Conservation (phyloP, 345 rosid genomes). For the Passiflora organensis region DNA sequence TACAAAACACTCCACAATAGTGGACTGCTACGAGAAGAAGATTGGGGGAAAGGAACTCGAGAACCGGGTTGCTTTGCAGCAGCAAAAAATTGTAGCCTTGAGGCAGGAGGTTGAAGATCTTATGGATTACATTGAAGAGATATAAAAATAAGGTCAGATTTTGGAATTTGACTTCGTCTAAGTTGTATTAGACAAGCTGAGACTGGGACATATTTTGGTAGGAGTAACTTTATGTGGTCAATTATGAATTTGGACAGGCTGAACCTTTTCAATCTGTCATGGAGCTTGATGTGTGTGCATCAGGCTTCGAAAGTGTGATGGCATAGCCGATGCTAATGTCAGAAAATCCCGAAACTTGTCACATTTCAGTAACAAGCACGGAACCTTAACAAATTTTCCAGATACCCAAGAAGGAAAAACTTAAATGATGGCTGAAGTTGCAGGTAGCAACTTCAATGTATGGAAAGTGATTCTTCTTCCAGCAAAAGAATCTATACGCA, state of each 20-base stretch:
- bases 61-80: constrained; percentile 62
- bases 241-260: too few species aligned
- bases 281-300: too few species aligned
- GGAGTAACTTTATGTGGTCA: too few species aligned
- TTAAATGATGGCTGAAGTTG: neutral
- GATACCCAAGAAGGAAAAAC: too few species aligned
- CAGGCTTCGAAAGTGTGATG: too few species aligned
- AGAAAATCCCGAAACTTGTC: too few species aligned
- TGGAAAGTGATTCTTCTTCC: neutral
- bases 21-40: constrained; percentile 68
- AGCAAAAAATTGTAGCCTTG: constrained; percentile 57
- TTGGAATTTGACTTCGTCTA: constrained; percentile 9
- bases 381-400: too few species aligned
- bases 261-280: too few species aligned
- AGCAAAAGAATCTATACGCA: too few species aligned
- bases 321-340: too few species aligned
- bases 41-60: constrained; percentile 62
- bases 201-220: too few species aligned
- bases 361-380: too few species aligned
- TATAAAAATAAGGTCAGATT: constrained; percentile 23
- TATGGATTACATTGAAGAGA: constrained; percentile 73
- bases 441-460: neutral
- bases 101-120: constrained; percentile 90
- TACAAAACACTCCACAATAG: constrained; percentile 55
- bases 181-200: neutral